Evolutionary conservation across 805 yeast genomes (phyloP).

Genomic region (Candida ficus): DNA sequence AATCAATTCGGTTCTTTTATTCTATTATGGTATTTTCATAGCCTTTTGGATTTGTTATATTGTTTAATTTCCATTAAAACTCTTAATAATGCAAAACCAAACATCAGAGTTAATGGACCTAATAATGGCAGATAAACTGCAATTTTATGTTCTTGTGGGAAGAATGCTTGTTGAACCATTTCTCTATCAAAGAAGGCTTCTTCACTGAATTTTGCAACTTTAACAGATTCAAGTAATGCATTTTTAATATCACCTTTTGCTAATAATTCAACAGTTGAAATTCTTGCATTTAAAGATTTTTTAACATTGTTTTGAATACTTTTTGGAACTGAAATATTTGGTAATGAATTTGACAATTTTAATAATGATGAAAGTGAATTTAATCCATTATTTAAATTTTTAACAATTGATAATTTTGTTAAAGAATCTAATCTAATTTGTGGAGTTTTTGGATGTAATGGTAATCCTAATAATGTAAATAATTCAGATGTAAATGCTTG

Average conservation of each 20-base stretch:
- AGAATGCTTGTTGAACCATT: constrained; percentile 92
- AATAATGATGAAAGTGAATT: constrained; percentile 70
- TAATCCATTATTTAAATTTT: constrained; percentile 56
- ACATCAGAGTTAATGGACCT: constrained; percentile 78
- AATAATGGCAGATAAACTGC: constrained; percentile 89
- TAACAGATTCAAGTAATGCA: constrained; percentile 57
- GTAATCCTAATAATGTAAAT: constrained; percentile 67
- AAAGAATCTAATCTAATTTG: constrained; percentile 60
- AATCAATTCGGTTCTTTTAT: not conserved
- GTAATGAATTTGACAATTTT: constrained; percentile 61
- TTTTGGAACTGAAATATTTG: constrained; percentile 80
- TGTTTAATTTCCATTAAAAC: constrained; percentile 33
- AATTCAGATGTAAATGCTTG: constrained; percentile 73
- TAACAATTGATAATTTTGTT: constrained; percentile 51
- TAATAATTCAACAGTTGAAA: constrained; percentile 25
- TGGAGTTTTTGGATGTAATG: constrained; percentile 53
- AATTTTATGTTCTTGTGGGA: constrained; percentile 92
- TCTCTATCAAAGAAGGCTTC: constrained; percentile 87
- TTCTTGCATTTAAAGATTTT: constrained; percentile 39
- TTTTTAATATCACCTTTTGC: constrained; percentile 31
- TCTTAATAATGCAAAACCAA: constrained; percentile 46
- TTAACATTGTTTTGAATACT: constrained; percentile 57
- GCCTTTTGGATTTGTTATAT: constrained; percentile 11
- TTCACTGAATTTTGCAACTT: constrained; percentile 32
- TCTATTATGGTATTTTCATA: not conserved